Percentiles rank a stretch among this genome's conserved stretches.
phyloP scores from a whole-genome alignment of 306 rosid genomes.

The Cucumis cinereus region DNA sequence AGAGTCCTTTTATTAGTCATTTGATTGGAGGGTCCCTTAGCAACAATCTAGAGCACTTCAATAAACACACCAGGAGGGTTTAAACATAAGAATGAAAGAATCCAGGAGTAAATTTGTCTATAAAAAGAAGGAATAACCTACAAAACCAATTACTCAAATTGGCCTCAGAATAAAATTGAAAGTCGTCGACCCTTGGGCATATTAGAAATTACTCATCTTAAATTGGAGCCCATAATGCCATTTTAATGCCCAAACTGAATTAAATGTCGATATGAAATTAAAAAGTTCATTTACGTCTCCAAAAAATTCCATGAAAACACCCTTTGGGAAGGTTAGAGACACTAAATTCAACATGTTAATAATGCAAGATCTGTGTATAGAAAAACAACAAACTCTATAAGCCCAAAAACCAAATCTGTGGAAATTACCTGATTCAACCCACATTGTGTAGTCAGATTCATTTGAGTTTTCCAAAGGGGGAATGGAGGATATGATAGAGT shows the following conservation, averaged over 20 bases:
- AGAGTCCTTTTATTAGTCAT: background rate
- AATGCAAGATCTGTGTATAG: background rate
- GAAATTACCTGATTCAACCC: slow-evolving; percentile 58
- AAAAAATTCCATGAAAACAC: background rate
- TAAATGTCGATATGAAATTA: background rate
- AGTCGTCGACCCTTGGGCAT: background rate
- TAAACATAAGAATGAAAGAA: background rate
- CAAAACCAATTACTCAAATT: background rate
- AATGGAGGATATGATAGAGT: slow-evolving; percentile 39
- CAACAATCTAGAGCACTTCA: background rate
- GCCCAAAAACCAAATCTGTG: slow-evolving; percentile 4
- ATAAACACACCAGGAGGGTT: background rate
- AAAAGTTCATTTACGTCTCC: background rate
- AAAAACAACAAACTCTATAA: background rate
- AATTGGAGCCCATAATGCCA: background rate
- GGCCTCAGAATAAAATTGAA: background rate
- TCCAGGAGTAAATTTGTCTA: background rate
- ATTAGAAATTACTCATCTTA: background rate
- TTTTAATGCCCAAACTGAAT: background rate
- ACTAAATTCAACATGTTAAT: background rate
- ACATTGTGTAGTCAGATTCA: slow-evolving; percentile 46
- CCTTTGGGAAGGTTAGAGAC: background rate
- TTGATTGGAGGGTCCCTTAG: background rate
- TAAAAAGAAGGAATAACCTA: background rate
- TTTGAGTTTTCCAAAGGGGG: slow-evolving; percentile 38